Evolutionary conservation across 2,329 filamentous ascomycete genomes (phyloP).

Genomic region (Alternaria triticina): DNA sequence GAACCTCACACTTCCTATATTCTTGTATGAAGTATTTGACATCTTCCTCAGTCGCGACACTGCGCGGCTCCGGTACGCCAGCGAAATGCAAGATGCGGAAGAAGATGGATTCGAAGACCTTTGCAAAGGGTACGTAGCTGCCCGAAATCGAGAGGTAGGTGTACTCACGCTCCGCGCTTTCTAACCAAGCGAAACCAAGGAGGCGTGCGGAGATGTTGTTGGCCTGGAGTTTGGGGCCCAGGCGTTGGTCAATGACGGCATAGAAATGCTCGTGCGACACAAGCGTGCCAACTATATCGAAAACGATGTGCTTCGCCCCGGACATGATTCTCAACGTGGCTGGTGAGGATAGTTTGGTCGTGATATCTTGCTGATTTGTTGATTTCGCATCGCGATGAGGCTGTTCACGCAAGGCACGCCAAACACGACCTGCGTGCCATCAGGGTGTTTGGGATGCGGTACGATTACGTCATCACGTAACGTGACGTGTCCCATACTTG

Average conservation of each 20-base stretch:
- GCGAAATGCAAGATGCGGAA: constrained; percentile 56
- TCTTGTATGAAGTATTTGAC: constrained; percentile 48
- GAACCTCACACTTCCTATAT: constrained; percentile 43
- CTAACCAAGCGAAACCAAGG: constrained; percentile 58
- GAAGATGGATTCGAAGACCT: constrained; percentile 55
- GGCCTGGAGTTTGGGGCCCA: constrained; percentile 51
- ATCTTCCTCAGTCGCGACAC: constrained; percentile 54
- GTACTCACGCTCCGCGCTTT: constrained; percentile 57
- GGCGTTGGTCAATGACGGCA: constrained; percentile 49
- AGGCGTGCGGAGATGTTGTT: constrained; percentile 51
- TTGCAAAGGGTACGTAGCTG: constrained; percentile 53
- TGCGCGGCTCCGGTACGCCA: constrained; percentile 53
- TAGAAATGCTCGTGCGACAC: constrained; percentile 56
- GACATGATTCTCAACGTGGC: background rate
- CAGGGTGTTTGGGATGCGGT: background rate
- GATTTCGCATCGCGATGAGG: too few species aligned
- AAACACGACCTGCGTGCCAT: background rate
- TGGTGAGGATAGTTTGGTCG: too few species aligned
- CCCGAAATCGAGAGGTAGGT: constrained; percentile 57
- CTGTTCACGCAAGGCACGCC: background rate
- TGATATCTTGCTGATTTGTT: background rate
- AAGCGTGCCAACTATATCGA: constrained; percentile 59
- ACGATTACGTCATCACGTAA: background rate
- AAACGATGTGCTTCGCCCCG: constrained; percentile 21
- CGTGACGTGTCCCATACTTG: background rate